Conservation (phyloP, 768 basidiomycete genomes). For the Leccinum aurantiacum region DNA sequence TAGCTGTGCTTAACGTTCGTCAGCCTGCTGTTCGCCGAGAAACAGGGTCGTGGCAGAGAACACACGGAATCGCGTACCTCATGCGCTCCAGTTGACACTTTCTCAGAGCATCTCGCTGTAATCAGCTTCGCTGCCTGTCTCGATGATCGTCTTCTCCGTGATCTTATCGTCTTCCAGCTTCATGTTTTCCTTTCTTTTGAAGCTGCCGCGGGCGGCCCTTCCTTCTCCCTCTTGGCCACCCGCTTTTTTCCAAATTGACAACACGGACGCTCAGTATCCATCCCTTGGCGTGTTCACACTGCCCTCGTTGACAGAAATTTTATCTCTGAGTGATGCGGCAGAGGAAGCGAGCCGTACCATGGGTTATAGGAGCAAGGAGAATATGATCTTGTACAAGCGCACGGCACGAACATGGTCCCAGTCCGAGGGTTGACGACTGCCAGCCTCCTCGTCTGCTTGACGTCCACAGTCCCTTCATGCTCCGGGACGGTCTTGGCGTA, state of each 20-base stretch:
- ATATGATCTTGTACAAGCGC: conserved; percentile 68
- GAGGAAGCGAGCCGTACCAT: conserved; percentile 44
- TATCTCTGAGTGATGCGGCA: conserved; percentile 23
- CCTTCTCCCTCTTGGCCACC: conserved; percentile 80
- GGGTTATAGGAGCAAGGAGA: conserved; percentile 78
- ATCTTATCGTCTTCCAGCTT: conserved; percentile 48
- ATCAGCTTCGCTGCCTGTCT: conserved; percentile 61
- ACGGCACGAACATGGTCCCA: conserved; percentile 94
- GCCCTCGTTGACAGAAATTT: conserved; percentile 10
- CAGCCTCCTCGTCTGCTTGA: conserved; percentile 61
- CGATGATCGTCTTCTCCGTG: conserved; percentile 59
- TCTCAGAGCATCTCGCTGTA: conserved; percentile 83
- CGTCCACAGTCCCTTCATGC: conserved; percentile 41
- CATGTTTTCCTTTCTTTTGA: conserved; percentile 53
- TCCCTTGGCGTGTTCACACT: conserved; percentile 46
- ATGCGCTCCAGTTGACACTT: conserved; percentile 92
- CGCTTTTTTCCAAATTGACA: conserved; percentile 86
- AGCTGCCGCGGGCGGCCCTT: conserved; percentile 86
- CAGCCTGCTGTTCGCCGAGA: neutral
- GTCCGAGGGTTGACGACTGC: conserved; percentile 95
- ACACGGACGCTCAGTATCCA: conserved; percentile 70
- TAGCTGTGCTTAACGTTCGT: conserved; percentile 54
- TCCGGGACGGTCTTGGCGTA: conserved; percentile 51
- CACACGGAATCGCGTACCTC: conserved; percentile 46
- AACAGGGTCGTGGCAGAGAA: neutral